Evolutionary conservation across 2,329 filamentous ascomycete genomes (phyloP), one percentile per base, ranked within the genome.

Genomic region (Elsinoe perseae): DNA sequence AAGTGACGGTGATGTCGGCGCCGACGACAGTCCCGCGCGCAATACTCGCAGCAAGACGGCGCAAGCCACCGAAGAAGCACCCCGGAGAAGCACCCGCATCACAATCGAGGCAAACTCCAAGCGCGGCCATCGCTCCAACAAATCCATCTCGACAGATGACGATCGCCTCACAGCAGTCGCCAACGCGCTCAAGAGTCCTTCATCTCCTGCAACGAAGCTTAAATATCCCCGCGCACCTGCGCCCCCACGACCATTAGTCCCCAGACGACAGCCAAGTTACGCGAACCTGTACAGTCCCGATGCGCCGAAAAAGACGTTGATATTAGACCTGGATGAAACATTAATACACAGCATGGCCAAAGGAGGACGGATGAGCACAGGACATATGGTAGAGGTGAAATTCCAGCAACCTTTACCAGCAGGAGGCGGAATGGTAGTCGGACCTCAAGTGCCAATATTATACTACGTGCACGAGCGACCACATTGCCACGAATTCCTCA

Each of bases 401-500:
- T 56, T 61, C 20, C 55, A 57, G 40, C 57, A 57, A 10, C 83
- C 60, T 74, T 80, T 89, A 43, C 32, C 32, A 36, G 84, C 82
- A 56, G 80, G 82, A 48, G 83, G 82, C 28, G 84, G 85, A 23
- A 80, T 84, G 62, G 76, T 82, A 18, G 74, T 88, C 23, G 89
- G 87, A 6, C 89, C 90, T 38, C 92, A 95, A 67, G 91, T 98
- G 68, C 93, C 93, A 1, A 97, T 98, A 63, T 74, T 98, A 60
- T 98, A 98, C 75, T 98, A 96, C 76, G 93, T 98, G 53, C 93
- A 98, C 75, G 97, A 98, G 73, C 85, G 93, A 61, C 93, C 93
- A 32, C 86, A 93, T 69, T 98, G 93, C 70, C 93, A 98, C 71
- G 92, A 97, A 64, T 98, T 98, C 68, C 73, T 98, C 66, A 86